Percentiles rank a stretch among this genome's conserved stretches.
Evolutionary conservation across 2,329 filamentous ascomycete species (phyloP).

Genomic region (Lasiodiplodia theobromae): DNA sequence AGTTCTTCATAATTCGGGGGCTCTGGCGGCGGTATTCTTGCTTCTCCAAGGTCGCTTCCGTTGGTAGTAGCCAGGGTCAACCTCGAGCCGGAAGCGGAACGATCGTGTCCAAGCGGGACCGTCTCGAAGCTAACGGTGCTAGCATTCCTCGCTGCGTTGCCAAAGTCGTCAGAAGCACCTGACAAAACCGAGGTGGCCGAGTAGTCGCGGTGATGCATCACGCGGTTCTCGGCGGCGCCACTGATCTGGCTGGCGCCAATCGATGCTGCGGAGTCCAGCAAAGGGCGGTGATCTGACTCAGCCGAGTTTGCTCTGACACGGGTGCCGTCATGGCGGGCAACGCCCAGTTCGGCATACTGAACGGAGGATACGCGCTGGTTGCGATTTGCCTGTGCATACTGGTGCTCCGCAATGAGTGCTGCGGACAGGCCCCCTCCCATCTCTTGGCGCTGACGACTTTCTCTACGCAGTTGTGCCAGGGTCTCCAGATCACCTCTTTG

Average conservation of each 20-base stretch:
- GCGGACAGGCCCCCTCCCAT: conserved; percentile 41
- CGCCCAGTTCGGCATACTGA: conserved; percentile 76
- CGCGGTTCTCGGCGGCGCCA: conserved; percentile 38
- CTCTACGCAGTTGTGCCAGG: conserved; percentile 65
- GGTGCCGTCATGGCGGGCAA: conserved; percentile 79
- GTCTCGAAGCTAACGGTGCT: conserved; percentile 47
- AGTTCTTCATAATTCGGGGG: conserved; percentile 45
- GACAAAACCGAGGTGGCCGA: conserved; percentile 53
- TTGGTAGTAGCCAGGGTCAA: conserved; percentile 19
- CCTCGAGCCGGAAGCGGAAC: conserved; percentile 31
- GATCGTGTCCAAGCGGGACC: conserved; percentile 49
- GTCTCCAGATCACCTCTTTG: conserved; percentile 72
- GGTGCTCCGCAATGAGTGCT: conserved; percentile 65
- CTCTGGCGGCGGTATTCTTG: conserved; percentile 39
- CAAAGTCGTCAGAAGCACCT: conserved; percentile 45
- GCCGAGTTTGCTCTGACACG: conserved; percentile 74
- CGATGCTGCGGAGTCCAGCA: conserved; percentile 75
- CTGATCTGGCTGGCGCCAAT: conserved; percentile 53
- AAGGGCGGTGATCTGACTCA: conserved; percentile 74
- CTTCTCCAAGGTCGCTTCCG: conserved; percentile 27
- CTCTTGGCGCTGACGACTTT: conserved; percentile 39
- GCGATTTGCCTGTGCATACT: conserved; percentile 65
- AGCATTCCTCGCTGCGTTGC: conserved; percentile 33
- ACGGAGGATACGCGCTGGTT: conserved; percentile 76
- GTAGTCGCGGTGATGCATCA: conserved; percentile 49